These are phyloP conservation scores for Cardamine chenopodiifolia DNA, from an alignment of 345 rosid genomes.

Conservation along the genomic window DNA sequence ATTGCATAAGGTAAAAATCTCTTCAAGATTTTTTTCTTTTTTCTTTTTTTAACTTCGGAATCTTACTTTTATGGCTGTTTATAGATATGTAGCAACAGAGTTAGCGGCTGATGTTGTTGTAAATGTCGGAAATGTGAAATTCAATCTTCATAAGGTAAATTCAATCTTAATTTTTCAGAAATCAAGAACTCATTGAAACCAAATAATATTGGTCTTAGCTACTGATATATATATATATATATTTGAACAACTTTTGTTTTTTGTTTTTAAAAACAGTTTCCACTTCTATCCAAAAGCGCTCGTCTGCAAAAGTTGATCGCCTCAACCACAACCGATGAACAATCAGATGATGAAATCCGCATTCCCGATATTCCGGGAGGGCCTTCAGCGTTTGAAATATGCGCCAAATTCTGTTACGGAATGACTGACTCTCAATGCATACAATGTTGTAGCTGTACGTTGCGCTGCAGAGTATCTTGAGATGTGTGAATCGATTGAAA, in stretches of 20 bases:
- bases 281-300: slow-evolving; percentile 69
- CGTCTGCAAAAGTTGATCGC: slow-evolving; percentile 67
- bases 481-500: slow-evolving; percentile 64
- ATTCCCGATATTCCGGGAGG: slow-evolving; percentile 84
- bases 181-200: slow-evolving; percentile 8
- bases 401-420: slow-evolving; percentile 92
- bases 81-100: slow-evolving; percentile 70
- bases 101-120: slow-evolving; percentile 63
- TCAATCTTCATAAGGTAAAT: slow-evolving; percentile 71
- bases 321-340: slow-evolving; percentile 39
- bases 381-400: slow-evolving; percentile 76
- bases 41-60: neutral
- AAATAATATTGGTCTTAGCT: neutral
- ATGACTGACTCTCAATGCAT: slow-evolving; percentile 82
- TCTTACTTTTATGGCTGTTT: slow-evolving; percentile 1
- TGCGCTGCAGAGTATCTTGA: slow-evolving; percentile 85
- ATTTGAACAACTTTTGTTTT: neutral
- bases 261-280: slow-evolving; percentile 52
- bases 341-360: slow-evolving; percentile 57
- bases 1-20: slow-evolving; percentile 54
- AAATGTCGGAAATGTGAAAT: slow-evolving; percentile 58
- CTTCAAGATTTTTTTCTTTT: neutral
- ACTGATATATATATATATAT: neutral
- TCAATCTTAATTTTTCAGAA: neutral
- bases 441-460: slow-evolving; percentile 78